A percentile compares a stretch with the other conserved stretches of the same genome.
Conservation (phyloP, 192 early-diverging fungal genomes). For the Chytriomyces confervae region DNA sequence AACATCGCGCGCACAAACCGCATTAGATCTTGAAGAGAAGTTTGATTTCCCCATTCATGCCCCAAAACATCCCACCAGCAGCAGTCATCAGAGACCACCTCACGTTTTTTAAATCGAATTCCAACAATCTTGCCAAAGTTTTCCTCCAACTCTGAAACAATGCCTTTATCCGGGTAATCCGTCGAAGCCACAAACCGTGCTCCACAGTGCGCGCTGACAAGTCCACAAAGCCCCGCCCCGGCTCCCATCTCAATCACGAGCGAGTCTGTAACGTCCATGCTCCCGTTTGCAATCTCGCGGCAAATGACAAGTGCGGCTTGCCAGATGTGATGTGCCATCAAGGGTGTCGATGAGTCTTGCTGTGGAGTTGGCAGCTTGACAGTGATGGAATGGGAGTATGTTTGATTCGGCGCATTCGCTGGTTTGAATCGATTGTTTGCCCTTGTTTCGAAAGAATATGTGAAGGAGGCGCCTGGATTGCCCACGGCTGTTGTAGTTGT, state of each 20-base stretch:
- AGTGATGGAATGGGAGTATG: not conserved
- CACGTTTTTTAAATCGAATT: not conserved
- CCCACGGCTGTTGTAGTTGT: constrained; percentile 1
- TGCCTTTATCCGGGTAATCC: constrained; percentile 34
- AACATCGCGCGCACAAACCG: not conserved
- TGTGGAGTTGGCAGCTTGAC: constrained; percentile 5
- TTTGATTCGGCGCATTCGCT: not conserved
- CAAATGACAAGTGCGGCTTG: constrained; percentile 10
- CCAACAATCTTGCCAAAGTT: constrained; percentile 9
- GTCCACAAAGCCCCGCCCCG: constrained; percentile 10
- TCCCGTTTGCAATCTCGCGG: constrained; percentile 1
- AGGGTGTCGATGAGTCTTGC: constrained; percentile 6
- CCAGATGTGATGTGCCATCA: constrained; percentile 38
- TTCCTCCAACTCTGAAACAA: not conserved
- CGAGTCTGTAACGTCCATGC: constrained; percentile 3
- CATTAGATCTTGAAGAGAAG: not conserved
- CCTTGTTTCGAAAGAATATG: constrained; percentile 8
- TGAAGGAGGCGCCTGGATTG: constrained; percentile 8
- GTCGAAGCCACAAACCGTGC: constrained; percentile 22
- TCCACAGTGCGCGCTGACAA: constrained; percentile 27
- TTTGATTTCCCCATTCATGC: constrained; percentile 27
- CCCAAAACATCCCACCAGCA: constrained; percentile 29
- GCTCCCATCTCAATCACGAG: constrained; percentile 31
- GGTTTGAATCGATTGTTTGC: constrained; percentile 1
- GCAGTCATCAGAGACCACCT: not conserved